A percentile compares a stretch with the other conserved stretches of the same genome.
Evolutionary conservation across 768 basidiomycete genomes (phyloP).

Genomic region (Hysterangium stoloniferum): DNA sequence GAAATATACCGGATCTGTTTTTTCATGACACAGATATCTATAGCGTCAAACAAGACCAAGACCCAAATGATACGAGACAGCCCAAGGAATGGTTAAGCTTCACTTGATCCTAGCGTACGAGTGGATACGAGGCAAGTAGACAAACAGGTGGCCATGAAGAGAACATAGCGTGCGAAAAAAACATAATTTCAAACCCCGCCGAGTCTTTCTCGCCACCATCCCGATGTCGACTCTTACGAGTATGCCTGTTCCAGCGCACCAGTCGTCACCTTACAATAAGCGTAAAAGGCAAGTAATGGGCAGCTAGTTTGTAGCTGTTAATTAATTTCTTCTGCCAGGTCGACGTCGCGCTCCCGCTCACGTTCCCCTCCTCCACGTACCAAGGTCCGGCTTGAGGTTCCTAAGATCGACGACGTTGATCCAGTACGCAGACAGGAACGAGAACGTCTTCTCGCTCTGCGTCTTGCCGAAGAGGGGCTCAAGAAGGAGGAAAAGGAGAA

Average conservation of each 20-base stretch:
- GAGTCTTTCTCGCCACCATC: not conserved
- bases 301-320: not conserved
- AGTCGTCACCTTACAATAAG: constrained; percentile 7
- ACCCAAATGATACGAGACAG: no score
- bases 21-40: no score
- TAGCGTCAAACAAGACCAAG: no score
- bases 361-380: constrained; percentile 25
- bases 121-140: no score
- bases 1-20: no score
- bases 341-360: constrained; percentile 18
- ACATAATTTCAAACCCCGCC: constrained; percentile 5
- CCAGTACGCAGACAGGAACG: constrained; percentile 69
- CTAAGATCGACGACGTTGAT: constrained; percentile 63
- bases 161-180: no score
- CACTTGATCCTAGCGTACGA: no score
- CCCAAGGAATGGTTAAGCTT: no score
- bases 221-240: constrained; percentile 11
- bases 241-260: constrained; percentile 3
- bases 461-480: constrained; percentile 61
- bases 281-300: constrained; percentile 6
- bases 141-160: no score
- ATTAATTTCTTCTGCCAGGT: not conserved
- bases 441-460: constrained; percentile 70
- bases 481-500: constrained; percentile 34
- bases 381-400: constrained; percentile 30